These are phyloP conservation scores for Alternaria incomplexa DNA, from an alignment of 2,329 filamentous ascomycete species.

Conservation along the genomic window DNA sequence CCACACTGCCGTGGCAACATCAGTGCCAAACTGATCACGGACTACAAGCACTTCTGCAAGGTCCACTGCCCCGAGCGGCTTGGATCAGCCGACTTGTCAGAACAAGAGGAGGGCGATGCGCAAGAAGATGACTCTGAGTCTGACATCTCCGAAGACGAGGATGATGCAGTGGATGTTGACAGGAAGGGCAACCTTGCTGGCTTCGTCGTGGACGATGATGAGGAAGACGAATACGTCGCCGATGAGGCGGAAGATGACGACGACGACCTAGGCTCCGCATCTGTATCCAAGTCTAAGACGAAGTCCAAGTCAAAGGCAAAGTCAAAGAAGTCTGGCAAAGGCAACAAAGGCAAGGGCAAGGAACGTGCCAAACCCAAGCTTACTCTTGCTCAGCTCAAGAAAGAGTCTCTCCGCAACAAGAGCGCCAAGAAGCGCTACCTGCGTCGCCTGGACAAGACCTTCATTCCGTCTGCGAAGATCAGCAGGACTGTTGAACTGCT, in stretches of 20 bases:
- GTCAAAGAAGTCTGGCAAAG: conserved; percentile 32
- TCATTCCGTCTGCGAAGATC: conserved; percentile 77
- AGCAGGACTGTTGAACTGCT: conserved; percentile 72
- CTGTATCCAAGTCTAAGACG: conserved; percentile 32
- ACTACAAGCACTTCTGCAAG: conserved; percentile 74
- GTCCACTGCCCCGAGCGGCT: conserved; percentile 68
- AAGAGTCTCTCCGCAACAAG: conserved; percentile 68
- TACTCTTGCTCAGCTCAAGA: conserved; percentile 70
- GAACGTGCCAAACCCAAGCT: conserved; percentile 43
- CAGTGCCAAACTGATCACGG: conserved; percentile 73
- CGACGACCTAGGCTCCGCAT: neutral
- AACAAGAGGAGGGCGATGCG: conserved; percentile 31
- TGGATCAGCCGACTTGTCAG: conserved; percentile 30
- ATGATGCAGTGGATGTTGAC: conserved; percentile 49
- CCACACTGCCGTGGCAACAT: conserved; percentile 75
- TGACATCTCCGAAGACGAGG: conserved; percentile 42
- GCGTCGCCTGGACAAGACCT: conserved; percentile 69
- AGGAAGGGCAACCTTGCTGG: conserved; percentile 50
- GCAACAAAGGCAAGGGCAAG: conserved; percentile 56
- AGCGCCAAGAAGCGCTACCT: conserved; percentile 73
- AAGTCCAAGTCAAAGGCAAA: conserved; percentile 30
- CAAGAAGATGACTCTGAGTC: conserved; percentile 39
- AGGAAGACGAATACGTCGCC: conserved; percentile 44
- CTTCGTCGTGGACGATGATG: conserved; percentile 63
- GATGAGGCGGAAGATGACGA: conserved; percentile 49